Conservation (phyloP, 192 early-diverging fungal species). For the Diversispora eburnea region DNA sequence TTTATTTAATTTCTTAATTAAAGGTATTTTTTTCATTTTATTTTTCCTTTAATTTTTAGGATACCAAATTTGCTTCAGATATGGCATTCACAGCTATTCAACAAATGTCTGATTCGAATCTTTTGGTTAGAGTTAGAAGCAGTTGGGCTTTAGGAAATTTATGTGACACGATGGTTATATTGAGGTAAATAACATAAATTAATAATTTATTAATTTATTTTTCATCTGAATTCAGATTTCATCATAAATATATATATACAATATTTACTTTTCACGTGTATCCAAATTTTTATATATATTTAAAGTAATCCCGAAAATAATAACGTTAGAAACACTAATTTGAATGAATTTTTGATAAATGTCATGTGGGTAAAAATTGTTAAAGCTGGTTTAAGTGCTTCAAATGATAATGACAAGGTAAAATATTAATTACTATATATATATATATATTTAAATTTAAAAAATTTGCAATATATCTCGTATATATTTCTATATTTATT, state of each 20-base stretch:
- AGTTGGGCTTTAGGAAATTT: conserved; percentile 80
- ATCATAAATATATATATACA: too few relatives aligned
- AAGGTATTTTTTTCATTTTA: not conserved
- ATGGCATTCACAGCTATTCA: conserved; percentile 49
- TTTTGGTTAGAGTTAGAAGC: conserved; percentile 62
- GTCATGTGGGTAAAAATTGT: conserved; percentile 45
- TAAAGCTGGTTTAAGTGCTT: conserved; percentile 41
- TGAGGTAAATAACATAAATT: conserved; percentile 30
- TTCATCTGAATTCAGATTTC: too few relatives aligned
- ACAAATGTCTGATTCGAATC: conserved; percentile 47
- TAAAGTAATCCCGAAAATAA: not conserved
- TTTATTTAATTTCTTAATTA: too few relatives aligned
- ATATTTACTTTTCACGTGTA: not conserved
- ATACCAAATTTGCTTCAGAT: conserved; percentile 55
- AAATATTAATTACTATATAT: not conserved
- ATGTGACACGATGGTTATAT: conserved; percentile 54
- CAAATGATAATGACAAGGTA: conserved; percentile 74
- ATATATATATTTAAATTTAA: conserved; percentile 1
- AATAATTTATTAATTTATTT: not conserved
- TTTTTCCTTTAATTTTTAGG: conserved; percentile 31
- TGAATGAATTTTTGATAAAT: conserved; percentile 44
- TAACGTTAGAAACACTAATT: conserved; percentile 22
- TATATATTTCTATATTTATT: too few relatives aligned
- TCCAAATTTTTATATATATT: not conserved
- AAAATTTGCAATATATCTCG: not conserved